Evolutionary conservation across 2,329 filamentous ascomycete genomes (phyloP).

Genomic region (Alternaria sp.): DNA sequence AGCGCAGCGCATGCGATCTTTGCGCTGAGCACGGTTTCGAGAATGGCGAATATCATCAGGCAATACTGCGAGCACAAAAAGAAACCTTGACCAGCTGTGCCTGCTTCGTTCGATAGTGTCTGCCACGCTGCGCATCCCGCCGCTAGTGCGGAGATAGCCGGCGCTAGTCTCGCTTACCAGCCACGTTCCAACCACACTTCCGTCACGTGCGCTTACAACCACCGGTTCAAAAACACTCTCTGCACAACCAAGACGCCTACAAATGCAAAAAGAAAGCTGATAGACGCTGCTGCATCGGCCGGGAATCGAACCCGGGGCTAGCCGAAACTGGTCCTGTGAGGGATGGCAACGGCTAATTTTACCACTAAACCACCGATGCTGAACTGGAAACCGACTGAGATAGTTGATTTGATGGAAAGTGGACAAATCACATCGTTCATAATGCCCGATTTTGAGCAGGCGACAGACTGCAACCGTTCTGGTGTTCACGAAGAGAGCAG

Average conservation of each 20-base stretch:
- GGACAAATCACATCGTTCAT: no score
- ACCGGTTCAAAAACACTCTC: neutral
- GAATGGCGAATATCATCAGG: neutral
- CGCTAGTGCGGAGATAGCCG: neutral
- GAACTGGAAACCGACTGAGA: neutral
- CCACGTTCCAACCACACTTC: neutral
- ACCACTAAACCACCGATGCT: slow-evolving; percentile 34
- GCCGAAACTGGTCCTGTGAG: slow-evolving; percentile 19
- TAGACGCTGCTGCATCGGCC: slow-evolving; percentile 4
- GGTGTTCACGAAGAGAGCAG: neutral
- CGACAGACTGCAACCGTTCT: neutral
- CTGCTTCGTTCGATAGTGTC: neutral
- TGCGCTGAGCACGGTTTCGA: neutral
- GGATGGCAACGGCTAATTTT: slow-evolving; percentile 35
- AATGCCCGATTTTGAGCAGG: no score
- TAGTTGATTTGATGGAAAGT: neutral
- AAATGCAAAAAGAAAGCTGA: neutral
- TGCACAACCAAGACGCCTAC: neutral
- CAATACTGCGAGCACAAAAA: neutral
- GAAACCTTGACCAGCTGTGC: neutral
- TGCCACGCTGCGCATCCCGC: neutral
- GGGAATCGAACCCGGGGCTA: slow-evolving; percentile 30
- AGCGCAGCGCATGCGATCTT: neutral
- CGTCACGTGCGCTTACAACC: neutral
- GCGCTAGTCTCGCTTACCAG: neutral